Conservation (phyloP, 305 asterid genomes). For the Nicotiana rustica region DNA sequence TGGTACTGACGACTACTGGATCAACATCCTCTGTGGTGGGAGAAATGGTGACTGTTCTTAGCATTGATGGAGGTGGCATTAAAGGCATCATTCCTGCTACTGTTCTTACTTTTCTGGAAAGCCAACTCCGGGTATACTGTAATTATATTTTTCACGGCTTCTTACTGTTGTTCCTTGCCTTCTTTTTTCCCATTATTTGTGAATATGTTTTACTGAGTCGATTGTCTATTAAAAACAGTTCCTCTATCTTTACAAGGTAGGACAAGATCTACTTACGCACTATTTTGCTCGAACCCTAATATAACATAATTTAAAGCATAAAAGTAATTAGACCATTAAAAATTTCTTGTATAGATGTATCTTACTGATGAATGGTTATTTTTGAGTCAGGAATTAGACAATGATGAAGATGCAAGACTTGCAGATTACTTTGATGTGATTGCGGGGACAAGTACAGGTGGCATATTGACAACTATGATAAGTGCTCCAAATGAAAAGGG, state of each 20-base stretch:
- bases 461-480: constrained; percentile 46
- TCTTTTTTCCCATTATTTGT: too few species aligned
- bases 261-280: too few species aligned
- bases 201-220: too few species aligned
- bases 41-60: constrained; percentile 52
- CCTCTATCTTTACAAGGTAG: too few species aligned
- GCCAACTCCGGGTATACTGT: constrained; percentile 61
- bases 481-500: neutral
- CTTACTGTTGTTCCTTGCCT: too few species aligned
- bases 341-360: too few species aligned
- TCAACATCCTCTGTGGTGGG: neutral
- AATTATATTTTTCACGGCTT: too few species aligned
- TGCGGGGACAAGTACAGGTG: constrained; percentile 76
- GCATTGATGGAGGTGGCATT: constrained; percentile 79
- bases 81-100: constrained; percentile 68
- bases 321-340: too few species aligned
- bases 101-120: constrained; percentile 62
- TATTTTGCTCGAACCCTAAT: too few species aligned
- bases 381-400: constrained; percentile 49
- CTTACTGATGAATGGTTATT: neutral
- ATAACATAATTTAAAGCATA: too few species aligned
- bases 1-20: neutral
- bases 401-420: constrained; percentile 62
- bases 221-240: too few species aligned
- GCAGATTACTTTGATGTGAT: constrained; percentile 69